These are phyloP conservation scores for Paecilomyces fulvus DNA, from an alignment of 2,329 filamentous ascomycete genomes.

Conservation along the genomic window DNA sequence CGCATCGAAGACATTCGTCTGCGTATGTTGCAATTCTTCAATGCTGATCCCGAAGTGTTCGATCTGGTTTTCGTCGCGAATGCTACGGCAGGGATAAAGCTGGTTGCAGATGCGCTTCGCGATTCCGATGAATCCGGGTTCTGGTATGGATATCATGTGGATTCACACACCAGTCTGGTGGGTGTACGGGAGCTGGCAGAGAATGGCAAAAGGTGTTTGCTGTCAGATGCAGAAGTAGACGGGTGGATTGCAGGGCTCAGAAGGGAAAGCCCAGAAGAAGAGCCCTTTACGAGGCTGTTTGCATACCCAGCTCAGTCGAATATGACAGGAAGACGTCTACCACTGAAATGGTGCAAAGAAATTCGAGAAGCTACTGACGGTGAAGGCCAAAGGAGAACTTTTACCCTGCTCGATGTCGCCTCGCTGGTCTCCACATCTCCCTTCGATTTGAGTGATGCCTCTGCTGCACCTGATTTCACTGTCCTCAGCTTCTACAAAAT, in stretches of 20 bases:
- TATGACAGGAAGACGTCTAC: slow-evolving; percentile 72
- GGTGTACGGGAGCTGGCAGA: slow-evolving; percentile 67
- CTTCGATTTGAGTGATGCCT: slow-evolving; percentile 58
- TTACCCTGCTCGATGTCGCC: slow-evolving; percentile 76
- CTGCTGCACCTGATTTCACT: slow-evolving; percentile 68
- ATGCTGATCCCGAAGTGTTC: slow-evolving; percentile 70
- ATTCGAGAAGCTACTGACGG: slow-evolving; percentile 31
- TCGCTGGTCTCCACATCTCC: slow-evolving; percentile 69
- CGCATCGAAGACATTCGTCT: slow-evolving; percentile 69
- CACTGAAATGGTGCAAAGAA: slow-evolving; percentile 57
- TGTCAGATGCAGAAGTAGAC: slow-evolving; percentile 53
- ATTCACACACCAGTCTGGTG: slow-evolving; percentile 79
- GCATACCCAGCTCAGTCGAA: slow-evolving; percentile 90
- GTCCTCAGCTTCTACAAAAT: slow-evolving; percentile 92
- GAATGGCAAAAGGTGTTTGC: slow-evolving; percentile 55
- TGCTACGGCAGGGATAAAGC: slow-evolving; percentile 81
- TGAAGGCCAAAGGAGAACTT: slow-evolving; percentile 36
- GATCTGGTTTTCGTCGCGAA: slow-evolving; percentile 90
- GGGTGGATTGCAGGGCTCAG: slow-evolving; percentile 49
- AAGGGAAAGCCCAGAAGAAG: neutral
- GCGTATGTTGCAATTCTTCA: slow-evolving; percentile 65
- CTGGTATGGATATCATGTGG: slow-evolving; percentile 72
- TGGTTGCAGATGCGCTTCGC: slow-evolving; percentile 71
- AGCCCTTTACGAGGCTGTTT: slow-evolving; percentile 45
- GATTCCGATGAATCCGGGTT: slow-evolving; percentile 59